phyloP scores from a whole-genome alignment of 139 green algal genomes.

The Parachlorella kessleri region DNA sequence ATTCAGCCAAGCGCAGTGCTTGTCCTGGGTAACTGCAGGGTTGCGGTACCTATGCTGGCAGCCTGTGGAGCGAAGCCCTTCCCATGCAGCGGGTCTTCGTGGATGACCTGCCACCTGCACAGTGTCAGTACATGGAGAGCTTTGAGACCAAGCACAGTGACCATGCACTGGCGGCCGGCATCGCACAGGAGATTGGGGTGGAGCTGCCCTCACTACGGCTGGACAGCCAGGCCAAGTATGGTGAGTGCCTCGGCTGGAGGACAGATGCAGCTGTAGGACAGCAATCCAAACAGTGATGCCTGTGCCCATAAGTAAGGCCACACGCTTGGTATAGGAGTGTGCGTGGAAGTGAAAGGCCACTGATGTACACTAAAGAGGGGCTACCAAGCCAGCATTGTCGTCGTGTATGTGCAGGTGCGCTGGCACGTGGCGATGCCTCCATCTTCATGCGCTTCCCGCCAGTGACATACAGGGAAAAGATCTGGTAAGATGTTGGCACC shows the following conservation, averaged over 20 bases:
- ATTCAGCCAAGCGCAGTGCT: too few relatives aligned
- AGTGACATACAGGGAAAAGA: conserved; percentile 85
- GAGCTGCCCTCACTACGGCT: conserved; percentile 67
- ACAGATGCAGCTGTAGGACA: too few relatives aligned
- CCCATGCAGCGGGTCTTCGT: background rate
- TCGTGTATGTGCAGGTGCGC: conserved; percentile 48
- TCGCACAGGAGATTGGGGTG: conserved; percentile 71
- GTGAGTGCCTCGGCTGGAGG: too few relatives aligned
- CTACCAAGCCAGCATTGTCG: too few relatives aligned
- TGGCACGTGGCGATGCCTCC: conserved; percentile 76
- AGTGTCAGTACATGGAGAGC: conserved; percentile 83
- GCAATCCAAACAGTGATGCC: too few relatives aligned
- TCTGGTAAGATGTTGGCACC: too few relatives aligned
- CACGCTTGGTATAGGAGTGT: too few relatives aligned
- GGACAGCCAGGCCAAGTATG: conserved; percentile 95
- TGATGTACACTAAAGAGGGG: too few relatives aligned
- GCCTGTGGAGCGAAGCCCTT: background rate
- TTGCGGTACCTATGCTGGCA: background rate
- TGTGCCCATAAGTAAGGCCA: too few relatives aligned
- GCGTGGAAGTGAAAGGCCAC: too few relatives aligned
- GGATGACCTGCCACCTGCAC: background rate
- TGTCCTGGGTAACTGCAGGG: too few relatives aligned
- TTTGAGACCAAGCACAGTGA: conserved; percentile 84
- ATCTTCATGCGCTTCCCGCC: conserved; percentile 94
- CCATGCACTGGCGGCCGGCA: conserved; percentile 50